Base-by-base conservation (phyloP, 1,284 basidiomycete genomes). In the Apiotrichum porosum region DNA sequence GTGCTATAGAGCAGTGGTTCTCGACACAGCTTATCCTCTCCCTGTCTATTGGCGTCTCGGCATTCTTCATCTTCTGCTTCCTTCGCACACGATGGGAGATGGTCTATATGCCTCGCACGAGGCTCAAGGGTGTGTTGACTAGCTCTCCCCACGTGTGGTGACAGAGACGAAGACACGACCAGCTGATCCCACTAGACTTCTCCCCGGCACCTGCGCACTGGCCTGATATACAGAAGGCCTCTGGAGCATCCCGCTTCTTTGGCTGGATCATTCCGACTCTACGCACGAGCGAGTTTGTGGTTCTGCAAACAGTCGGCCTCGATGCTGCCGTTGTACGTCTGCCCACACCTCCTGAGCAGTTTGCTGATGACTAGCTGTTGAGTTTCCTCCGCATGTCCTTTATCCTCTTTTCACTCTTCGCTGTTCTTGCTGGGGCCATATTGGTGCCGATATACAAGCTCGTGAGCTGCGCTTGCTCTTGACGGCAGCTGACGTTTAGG, bases 331-430 rank as follows among this genome's bases (percentile, higher is more conserved):
- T 97, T 60, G 89, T 84, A 58, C 54, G 79, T 72, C 69, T 3
- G 12, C 17, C n/a, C 9, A 30, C 3, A 17, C 15, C 8, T 28
- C 6, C 26, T 28, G n/a, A n/a, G n/a, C n/a, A n/a, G n/a, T n/a
- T 21, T 0, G 28, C 49, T 35, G 45, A 52, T 39, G 13, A 9
- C 18, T 45, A 93, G 89, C 79, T 97, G 4, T 80, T 98, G 31
- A 88, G 84, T 60, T 98, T 98, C 75, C 86, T 92, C 79, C 92
- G 93, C 70, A 97, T 88, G 80, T 83, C 85, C 0, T 97, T 97
- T 71, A 83, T 86, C 64, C 79, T 97, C 24, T 97, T 97, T 71
- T 83, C 84, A 23, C 60, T 73, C n/a, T 86, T 88, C 66, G 89
- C 89, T 1, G 66, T 90, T 37, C 82, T 89, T 51, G 88, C 89